Evolutionary conservation across 2,329 filamentous ascomycete species (phyloP).

Genomic region (Trichoderma aggressivum): DNA sequence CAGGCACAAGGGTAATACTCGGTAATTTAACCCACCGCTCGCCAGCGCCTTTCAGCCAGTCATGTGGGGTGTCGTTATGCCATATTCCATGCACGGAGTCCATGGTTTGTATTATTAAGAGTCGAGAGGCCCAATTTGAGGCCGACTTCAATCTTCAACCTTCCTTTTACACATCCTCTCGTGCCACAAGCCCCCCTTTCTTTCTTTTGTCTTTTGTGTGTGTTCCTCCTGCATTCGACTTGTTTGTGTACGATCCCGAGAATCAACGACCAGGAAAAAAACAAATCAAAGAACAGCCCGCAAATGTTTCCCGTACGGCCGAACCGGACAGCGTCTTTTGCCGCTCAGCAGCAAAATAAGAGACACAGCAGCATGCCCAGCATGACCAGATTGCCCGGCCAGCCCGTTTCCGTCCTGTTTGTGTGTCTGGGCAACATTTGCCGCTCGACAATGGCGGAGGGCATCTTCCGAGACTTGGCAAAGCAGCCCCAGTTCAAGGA

Average conservation of each 20-base stretch:
- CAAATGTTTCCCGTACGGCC: conserved; percentile 16
- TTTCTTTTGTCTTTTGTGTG: background rate
- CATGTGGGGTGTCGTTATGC: background rate
- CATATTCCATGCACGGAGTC: conserved; percentile 6
- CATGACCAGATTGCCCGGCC: conserved; percentile 23
- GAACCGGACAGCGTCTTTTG: conserved; percentile 1
- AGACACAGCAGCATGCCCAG: conserved; percentile 28
- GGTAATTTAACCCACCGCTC: conserved; percentile 13
- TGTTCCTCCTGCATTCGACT: background rate
- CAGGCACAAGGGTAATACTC: conserved; percentile 13
- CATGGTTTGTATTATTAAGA: conserved; percentile 3
- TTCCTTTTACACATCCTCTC: background rate
- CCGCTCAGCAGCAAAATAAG: conserved; percentile 7
- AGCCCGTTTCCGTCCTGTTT: conserved; percentile 72
- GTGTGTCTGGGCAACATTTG: conserved; percentile 98
- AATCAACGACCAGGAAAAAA: background rate
- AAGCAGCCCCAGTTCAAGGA: conserved; percentile 57
- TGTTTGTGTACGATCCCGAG: background rate
- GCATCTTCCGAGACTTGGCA: conserved; percentile 74
- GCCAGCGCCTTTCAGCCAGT: conserved; percentile 3
- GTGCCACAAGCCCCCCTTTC: background rate
- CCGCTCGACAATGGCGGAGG: conserved; percentile 91
- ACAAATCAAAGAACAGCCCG: background rate
- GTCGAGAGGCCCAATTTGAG: background rate
- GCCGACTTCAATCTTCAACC: background rate